Conservation (phyloP, 192 early-diverging fungal genomes). For the Backusella psychrophila region DNA sequence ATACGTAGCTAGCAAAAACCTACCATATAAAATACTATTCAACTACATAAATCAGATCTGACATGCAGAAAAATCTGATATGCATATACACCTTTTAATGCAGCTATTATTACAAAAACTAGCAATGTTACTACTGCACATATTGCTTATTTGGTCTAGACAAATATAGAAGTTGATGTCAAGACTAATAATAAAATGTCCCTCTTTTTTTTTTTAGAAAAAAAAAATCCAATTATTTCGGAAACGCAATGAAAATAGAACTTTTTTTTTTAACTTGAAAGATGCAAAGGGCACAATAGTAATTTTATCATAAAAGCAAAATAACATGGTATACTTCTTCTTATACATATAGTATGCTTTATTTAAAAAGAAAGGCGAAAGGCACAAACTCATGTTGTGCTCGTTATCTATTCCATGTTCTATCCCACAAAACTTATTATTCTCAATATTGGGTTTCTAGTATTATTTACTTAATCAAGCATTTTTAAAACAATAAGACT, state of each 20-base stretch:
- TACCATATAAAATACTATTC: too few relatives aligned
- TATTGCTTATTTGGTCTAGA: not conserved
- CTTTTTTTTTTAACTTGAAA: not conserved
- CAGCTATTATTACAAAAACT: not conserved
- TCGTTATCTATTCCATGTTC: not conserved
- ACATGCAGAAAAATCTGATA: not conserved
- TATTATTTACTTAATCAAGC: not conserved
- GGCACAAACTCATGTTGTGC: too few relatives aligned
- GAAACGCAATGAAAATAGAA: not conserved
- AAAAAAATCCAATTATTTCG: not conserved
- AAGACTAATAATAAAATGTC: not conserved
- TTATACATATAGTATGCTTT: not conserved
- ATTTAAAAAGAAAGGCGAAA: too few relatives aligned
- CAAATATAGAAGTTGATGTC: not conserved
- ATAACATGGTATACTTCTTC: not conserved
- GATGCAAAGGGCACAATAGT: not conserved
- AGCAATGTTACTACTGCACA: not conserved
- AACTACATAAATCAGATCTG: too few relatives aligned
- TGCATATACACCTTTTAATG: not conserved
- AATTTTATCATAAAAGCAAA: not conserved
- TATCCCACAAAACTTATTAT: not conserved
- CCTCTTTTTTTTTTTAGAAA: not conserved
- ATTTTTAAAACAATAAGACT: not conserved
- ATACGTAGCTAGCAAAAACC: too few relatives aligned
- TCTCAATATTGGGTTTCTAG: not conserved